These are phyloP conservation scores for Avena atlantica DNA, from an alignment of 176 grass and related monocot genomes.

Conservation along the genomic window DNA sequence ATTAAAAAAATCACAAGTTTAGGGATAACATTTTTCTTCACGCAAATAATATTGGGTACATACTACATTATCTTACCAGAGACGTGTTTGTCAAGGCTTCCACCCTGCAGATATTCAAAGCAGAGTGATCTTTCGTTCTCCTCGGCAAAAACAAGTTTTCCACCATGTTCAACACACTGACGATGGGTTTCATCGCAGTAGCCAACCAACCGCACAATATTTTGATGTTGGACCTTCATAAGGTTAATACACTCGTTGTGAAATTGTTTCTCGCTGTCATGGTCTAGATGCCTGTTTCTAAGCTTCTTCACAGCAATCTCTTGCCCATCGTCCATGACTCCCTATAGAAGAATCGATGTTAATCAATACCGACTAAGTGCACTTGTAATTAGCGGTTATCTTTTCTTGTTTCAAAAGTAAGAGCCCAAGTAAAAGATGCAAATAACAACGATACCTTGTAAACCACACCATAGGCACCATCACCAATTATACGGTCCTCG, in stretches of 20 bases:
- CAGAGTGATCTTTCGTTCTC: not conserved
- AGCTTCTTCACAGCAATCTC: not conserved
- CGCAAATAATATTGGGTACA: not conserved
- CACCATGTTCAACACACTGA: not conserved
- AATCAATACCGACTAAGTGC: not conserved
- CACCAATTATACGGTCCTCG: not conserved
- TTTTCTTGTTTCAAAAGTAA: not conserved
- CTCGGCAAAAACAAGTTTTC: not conserved
- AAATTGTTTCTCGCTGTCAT: not conserved
- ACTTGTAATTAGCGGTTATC: not conserved
- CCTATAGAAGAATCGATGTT: not conserved
- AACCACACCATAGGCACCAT: not conserved
- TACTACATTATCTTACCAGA: not conserved
- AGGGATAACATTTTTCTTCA: not conserved
- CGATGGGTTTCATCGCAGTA: not conserved
- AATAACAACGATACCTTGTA: slow-evolving; percentile 9
- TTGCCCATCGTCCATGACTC: not conserved
- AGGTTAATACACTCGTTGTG: not conserved
- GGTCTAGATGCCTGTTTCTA: not conserved
- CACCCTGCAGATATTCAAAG: not conserved
- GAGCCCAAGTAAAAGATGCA: not conserved
- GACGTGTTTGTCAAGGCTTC: not conserved
- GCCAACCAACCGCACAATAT: not conserved
- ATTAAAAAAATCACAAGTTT: not conserved
- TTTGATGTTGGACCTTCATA: not conserved